phyloP scores from a whole-genome alignment of 2,329 filamentous ascomycete genomes.

The Dactylellina haptotyla region DNA sequence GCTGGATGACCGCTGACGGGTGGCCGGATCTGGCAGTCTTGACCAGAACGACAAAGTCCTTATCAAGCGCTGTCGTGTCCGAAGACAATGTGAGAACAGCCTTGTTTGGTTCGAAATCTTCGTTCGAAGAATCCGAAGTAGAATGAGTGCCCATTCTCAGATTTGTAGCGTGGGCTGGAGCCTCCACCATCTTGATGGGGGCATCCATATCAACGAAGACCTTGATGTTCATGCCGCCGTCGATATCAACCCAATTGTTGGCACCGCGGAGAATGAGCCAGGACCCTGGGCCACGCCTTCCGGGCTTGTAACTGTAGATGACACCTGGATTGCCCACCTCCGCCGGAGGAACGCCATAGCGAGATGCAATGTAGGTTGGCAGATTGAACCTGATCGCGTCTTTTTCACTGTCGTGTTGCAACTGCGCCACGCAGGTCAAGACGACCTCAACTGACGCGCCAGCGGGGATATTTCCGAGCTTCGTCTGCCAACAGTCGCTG shows the following conservation, averaged over 20 bases:
- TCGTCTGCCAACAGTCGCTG: constrained; percentile 74
- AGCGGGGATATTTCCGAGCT: constrained; percentile 74
- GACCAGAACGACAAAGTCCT: constrained; percentile 75
- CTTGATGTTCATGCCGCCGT: constrained; percentile 66
- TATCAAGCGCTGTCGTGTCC: constrained; percentile 67
- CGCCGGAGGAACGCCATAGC: constrained; percentile 69
- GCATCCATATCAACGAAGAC: constrained; percentile 70
- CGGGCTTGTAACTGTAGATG: constrained; percentile 32
- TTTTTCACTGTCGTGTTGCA: constrained; percentile 75
- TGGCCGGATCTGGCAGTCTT: constrained; percentile 65
- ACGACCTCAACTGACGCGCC: constrained; percentile 67
- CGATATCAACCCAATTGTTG: constrained; percentile 55
- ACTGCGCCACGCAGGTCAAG: constrained; percentile 74
- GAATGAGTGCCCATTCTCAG: constrained; percentile 72
- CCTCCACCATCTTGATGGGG: constrained; percentile 69
- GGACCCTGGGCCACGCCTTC: constrained; percentile 24
- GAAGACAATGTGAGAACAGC: constrained; percentile 72
- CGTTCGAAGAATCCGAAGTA: constrained; percentile 57
- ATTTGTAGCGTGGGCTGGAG: constrained; percentile 74
- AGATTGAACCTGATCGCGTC: constrained; percentile 76
- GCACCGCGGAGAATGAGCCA: constrained; percentile 9
- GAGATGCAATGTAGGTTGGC: constrained; percentile 73
- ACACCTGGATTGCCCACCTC: constrained; percentile 57
- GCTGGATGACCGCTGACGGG: constrained; percentile 74
- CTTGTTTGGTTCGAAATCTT: constrained; percentile 66